Conservation (phyloP, 176 grass and related monocot species). For the Tillandsia fasciculata region DNA sequence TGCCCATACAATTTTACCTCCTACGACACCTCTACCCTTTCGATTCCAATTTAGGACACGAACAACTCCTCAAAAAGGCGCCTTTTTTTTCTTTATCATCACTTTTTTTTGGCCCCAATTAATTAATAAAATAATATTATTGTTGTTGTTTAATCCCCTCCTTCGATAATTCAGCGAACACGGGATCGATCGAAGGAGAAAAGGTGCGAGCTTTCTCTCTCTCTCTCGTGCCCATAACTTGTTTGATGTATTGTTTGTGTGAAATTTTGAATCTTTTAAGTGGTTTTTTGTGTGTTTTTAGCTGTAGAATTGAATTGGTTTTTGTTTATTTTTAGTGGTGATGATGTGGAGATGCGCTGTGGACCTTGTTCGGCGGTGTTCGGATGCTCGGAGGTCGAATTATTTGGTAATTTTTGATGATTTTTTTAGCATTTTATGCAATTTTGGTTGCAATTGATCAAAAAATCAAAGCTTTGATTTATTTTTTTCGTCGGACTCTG, state of each 20-base stretch:
- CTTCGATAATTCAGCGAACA: background rate
- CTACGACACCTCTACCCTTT: too few relatives aligned
- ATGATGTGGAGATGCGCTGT: conserved; percentile 2
- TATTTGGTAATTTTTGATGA: conserved; percentile 13
- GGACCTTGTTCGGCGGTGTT: background rate
- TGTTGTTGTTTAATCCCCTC: background rate
- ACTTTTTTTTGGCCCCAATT: too few relatives aligned
- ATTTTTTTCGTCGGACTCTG: too few relatives aligned
- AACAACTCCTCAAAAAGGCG: too few relatives aligned
- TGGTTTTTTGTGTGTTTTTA: background rate
- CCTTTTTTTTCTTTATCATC: too few relatives aligned
- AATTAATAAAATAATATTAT: too few relatives aligned
- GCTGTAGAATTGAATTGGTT: background rate
- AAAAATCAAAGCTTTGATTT: background rate
- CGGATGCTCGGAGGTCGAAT: background rate
- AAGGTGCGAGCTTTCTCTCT: too few relatives aligned
- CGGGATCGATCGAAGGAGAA: background rate
- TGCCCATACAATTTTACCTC: too few relatives aligned
- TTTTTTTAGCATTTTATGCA: background rate
- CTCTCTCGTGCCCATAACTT: background rate
- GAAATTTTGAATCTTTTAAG: background rate
- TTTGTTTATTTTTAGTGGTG: background rate
- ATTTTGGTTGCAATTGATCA: background rate
- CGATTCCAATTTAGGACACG: too few relatives aligned
- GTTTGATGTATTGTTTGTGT: conserved; percentile 6